Evolutionary conservation across 2,329 filamentous ascomycete species (phyloP), one percentile per base, ranked within the genome.

Genomic region (Periconia sp.): DNA sequence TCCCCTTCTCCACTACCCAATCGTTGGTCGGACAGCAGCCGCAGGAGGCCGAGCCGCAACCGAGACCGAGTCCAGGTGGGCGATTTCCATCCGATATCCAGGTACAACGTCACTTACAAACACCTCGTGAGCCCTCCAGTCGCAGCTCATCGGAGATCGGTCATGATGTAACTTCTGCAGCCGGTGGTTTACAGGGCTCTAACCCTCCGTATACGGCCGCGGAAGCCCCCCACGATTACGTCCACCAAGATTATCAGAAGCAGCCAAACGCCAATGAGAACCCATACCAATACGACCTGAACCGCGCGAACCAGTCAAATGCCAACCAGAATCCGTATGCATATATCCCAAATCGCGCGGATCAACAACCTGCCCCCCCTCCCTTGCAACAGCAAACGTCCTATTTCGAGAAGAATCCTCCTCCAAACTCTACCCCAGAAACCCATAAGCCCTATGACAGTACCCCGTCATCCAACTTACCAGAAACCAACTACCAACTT

Each of bases 1-100:
- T 85, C 18, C 85, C 86, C 3, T 88, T 87, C 65, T 86, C 87
- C 33, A 83, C 86, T 40, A 82, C 85, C 65, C 77, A 76, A 42
- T 76, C 77, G 35, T 60, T 77, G 64, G 66, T 66, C 43, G 69
- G 62, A 59, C 69, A 66, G 60, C 56, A 67, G 53, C 60, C 60
- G 57, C 69, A 58, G 56, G 72, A 75, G 50, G 72, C 75, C 63
- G 65, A 71, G 58, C 69, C 72, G 63, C 79, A 83, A 65, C 83
- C 83, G 75, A 87, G 92, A 75, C 90, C 91, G 72, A 86, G 90
- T 83, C 87, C 91, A 86, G 93, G 92, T 87, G 93, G 93, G 81
- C 87, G 92, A 76, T 99, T 99, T 80, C 93, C 93, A 77, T 95
- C 90, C 77, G 92, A 97, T 81, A 81, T 97, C 66, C 86, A 92